Conservation (phyloP, 345 rosid species). For the Boechera retrofracta region DNA sequence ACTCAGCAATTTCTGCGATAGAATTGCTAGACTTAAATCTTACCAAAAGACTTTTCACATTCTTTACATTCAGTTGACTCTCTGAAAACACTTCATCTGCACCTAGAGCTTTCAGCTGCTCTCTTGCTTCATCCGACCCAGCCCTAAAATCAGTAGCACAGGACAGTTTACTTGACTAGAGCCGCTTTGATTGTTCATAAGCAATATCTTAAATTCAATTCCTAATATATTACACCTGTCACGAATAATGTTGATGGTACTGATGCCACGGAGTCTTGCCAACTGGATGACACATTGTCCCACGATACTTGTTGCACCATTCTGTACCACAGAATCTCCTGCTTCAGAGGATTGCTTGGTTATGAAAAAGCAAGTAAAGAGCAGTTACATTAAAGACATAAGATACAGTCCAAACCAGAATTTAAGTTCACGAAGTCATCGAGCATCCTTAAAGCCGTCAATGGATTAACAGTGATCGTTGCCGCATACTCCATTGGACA, state of each 20-base stretch:
- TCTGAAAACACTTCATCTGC: slow-evolving; percentile 82
- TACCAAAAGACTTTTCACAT: slow-evolving; percentile 86
- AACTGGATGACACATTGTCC: slow-evolving; percentile 92
- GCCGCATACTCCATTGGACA: slow-evolving; percentile 88
- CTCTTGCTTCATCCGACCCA: slow-evolving; percentile 75
- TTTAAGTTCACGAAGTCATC: slow-evolving; percentile 69
- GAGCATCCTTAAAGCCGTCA: slow-evolving; percentile 87
- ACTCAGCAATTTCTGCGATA: neutral
- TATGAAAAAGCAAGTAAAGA: slow-evolving; percentile 27
- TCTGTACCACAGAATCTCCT: slow-evolving; percentile 89
- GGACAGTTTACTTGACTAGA: neutral
- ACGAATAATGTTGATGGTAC: slow-evolving; percentile 74
- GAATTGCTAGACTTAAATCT: neutral
- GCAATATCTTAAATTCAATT: neutral
- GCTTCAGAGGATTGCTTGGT: slow-evolving; percentile 39
- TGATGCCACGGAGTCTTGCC: slow-evolving; percentile 68
- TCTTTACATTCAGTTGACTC: slow-evolving; percentile 76
- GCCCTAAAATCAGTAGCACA: slow-evolving; percentile 52
- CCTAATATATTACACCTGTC: slow-evolving; percentile 59
- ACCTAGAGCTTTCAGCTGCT: slow-evolving; percentile 66
- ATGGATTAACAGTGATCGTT: slow-evolving; percentile 85
- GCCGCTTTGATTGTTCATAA: neutral
- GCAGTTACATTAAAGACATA: neutral
- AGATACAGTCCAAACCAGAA: slow-evolving; percentile 52
- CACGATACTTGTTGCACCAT: slow-evolving; percentile 89